Conservation (phyloP, 495 filamentous ascomycete genomes). For the Apodospora peruviana region DNA sequence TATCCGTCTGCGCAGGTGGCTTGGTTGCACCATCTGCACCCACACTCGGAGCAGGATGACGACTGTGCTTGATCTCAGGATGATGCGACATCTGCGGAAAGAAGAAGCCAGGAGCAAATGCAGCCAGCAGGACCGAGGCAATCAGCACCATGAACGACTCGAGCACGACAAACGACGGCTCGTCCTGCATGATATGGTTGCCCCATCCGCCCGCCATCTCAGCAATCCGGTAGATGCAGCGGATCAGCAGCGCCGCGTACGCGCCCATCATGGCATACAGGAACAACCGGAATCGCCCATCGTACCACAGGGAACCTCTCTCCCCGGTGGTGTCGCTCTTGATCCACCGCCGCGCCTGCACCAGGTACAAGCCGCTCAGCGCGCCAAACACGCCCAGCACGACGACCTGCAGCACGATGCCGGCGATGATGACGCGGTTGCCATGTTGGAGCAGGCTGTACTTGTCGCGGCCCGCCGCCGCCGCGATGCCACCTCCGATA, state of each 20-base stretch:
- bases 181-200: conserved; percentile 60
- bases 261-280: conserved; percentile 46
- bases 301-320: conserved; percentile 22
- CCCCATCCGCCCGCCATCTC: conserved; percentile 68
- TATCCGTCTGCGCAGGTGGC: no score
- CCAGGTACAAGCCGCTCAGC: conserved; percentile 43
- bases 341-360: conserved; percentile 30
- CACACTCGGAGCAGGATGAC: no score
- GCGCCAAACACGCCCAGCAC: conserved; percentile 54
- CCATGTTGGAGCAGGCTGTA: conserved; percentile 34
- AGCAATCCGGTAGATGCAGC: conserved; percentile 65
- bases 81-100: conserved; percentile 34
- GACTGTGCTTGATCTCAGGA: conserved; percentile 1
- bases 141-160: conserved; percentile 45
- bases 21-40: no score
- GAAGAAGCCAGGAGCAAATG: conserved; percentile 32
- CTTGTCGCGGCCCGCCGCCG: conserved; percentile 37
- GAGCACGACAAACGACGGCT: conserved; percentile 57
- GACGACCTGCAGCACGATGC: conserved; percentile 63
- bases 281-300: conserved; percentile 48
- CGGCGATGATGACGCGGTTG: conserved; percentile 65
- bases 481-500: conserved; percentile 59
- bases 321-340: conserved; percentile 3
- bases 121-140: conserved; percentile 28
- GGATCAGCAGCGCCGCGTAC: conserved; percentile 55